Evolutionary conservation across 345 rosid species (phyloP), one percentile per base, ranked within the genome.

Genomic region (Acer yangbiense): DNA sequence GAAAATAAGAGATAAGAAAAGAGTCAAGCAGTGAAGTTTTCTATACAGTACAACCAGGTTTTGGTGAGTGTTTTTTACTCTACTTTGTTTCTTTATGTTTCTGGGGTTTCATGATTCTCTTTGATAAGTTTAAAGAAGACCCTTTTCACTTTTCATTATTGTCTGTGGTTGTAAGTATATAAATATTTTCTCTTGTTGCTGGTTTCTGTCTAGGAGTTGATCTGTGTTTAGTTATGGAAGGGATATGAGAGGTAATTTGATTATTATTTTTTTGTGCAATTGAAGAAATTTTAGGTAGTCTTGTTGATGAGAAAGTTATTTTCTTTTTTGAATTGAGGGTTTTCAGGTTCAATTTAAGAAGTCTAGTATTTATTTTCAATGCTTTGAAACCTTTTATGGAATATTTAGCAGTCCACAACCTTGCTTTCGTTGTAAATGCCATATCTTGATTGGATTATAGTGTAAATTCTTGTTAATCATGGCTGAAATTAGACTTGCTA

Each of bases 401-500:
- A 50, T 21, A 50, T 76, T 80, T 76, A 29, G 68, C 23, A 7
- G 27, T 55, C 23, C 12, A 8, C 17, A 64, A 21, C 27, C 60
- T 70, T 60, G 7, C 18, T 25, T 72, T 67, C 41, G 39, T 60
- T 68, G 52, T 52, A 27, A 73, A 78, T 27, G 52, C 72, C 50
- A 21, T 65, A 43, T 39, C 29, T 76, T 77, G 77, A 43, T 82
- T 78, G 50, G 70, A 78, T 78, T 72, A 69, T 87, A 86, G 72
- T 77, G 72, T 82, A 75, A 82, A 68, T 35, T 70, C 73, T 58
- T 79, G 48, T 76, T 39, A 70, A 77, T 68, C 74, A 96, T 96
- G 99, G 96, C 96, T 78, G 98, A 93, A 84, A 91, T 89, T 88
- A 90, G 91, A 83, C 83, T 89, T 71, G 55, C 90, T 27, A 93